Evolutionary conservation across 1,139 yeast species (phyloP), one percentile per base, ranked within the genome.

Genomic region (Candida neerlandica): DNA sequence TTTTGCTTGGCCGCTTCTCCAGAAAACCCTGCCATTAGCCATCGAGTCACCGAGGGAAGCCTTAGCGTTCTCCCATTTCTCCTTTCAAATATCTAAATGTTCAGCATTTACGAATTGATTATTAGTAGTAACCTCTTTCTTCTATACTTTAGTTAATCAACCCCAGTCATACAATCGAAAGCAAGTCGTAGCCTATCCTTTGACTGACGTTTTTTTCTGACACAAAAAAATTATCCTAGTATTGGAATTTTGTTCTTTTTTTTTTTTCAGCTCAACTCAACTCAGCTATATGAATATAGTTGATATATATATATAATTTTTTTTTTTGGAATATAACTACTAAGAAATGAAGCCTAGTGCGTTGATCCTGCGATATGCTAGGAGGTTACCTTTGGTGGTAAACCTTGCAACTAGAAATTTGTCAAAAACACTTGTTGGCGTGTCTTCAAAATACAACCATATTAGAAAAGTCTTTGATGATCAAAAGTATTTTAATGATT

Each of bases 381-480:
- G 21, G 21, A 15, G 45, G 16, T 43, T 43, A 38, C 38, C 43
- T 3, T 42, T 26, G 23, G 38, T 26, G 23, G 35, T 18, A 38
- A 15, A 14, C 11, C 35, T n/a, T 18, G 7, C 19, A 19, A n/a
- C 18, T 6, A 29, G 42, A 14, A 42, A 27, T 9, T 14, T 33
- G 18, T 19, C 30, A 9, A 34, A 30, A 4, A 19, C 21, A n/a
- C 30, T 11, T 16, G 16, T 23, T 19, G 15, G 26, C 2, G 14
- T 35, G 41, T 30, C 44, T 42, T 34, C 49, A 18, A 44, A 39
- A 21, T 49, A 48, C 21, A 42, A 37, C 14, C 56, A 57, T 43
- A 52, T 77, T 16, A 61, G 67, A 15, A 63, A 60, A 49, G 72
- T 80, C 2, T 81, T 80, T 56, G 85, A 81, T 55, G 76, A 78